phyloP scores from a whole-genome alignment of 2,329 filamentous ascomycete genomes.

The Pestalotiopsis sp. region DNA sequence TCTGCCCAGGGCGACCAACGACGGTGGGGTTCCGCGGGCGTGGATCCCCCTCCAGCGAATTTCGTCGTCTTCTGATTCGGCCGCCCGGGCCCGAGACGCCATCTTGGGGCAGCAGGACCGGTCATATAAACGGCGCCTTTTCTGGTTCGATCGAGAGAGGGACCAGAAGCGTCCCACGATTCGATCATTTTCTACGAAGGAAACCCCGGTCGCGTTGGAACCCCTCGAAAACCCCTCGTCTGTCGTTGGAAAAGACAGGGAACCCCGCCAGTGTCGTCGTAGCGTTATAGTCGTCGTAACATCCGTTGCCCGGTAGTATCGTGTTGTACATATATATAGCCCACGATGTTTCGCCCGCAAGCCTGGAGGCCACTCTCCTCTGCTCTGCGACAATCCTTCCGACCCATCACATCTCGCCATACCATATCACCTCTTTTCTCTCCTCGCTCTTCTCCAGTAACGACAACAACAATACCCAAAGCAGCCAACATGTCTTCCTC shows the following conservation, averaged over 20 bases:
- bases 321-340: constrained; percentile 3
- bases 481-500: constrained; percentile 25
- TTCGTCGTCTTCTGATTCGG: background rate
- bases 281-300: background rate
- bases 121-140: too few relatives aligned
- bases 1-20: too few relatives aligned
- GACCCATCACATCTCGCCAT: background rate
- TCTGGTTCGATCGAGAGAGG: too few relatives aligned
- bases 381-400: background rate
- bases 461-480: constrained; percentile 14
- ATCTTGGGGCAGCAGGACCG: too few relatives aligned
- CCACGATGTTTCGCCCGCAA: constrained; percentile 4
- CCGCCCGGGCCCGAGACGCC: too few relatives aligned
- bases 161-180: background rate
- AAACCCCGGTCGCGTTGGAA: background rate
- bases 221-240: background rate
- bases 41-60: background rate
- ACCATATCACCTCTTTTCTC: background rate
- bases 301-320: background rate
- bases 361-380: background rate
- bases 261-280: background rate
- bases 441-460: background rate
- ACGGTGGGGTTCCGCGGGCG: background rate
- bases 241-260: background rate
- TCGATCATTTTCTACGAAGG: background rate